Conservation (phyloP, 768 basidiomycete genomes). For the Pisolithus sp. region DNA sequence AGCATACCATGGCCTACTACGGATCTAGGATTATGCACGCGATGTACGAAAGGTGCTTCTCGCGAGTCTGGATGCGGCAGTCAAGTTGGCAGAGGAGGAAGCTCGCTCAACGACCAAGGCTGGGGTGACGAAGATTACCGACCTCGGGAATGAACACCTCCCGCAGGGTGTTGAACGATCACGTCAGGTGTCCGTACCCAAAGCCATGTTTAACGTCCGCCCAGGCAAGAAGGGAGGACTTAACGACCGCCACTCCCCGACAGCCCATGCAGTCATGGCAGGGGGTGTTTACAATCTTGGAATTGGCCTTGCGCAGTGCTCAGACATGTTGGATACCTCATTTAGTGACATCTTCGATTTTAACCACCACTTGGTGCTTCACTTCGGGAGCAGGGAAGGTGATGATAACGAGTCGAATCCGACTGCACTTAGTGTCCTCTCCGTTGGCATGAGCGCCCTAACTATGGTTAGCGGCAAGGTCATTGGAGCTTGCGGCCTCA, state of each 20-base stretch:
- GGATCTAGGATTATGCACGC: constrained; percentile 79
- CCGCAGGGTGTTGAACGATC: constrained; percentile 76
- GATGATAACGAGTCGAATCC: constrained; percentile 36
- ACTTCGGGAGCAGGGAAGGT: constrained; percentile 51
- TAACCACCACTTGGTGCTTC: constrained; percentile 67
- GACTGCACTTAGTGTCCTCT: constrained; percentile 65
- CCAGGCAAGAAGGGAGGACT: constrained; percentile 36
- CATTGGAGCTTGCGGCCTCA: constrained; percentile 63
- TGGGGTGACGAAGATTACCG: constrained; percentile 60
- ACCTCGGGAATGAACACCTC: constrained; percentile 71
- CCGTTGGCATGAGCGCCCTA: constrained; percentile 77
- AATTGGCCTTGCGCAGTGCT: constrained; percentile 70
- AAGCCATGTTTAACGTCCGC: constrained; percentile 86
- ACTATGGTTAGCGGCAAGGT: constrained; percentile 86
- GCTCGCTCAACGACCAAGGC: constrained; percentile 59
- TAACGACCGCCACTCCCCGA: constrained; percentile 30
- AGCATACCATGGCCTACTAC: constrained; percentile 73
- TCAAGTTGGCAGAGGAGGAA: constrained; percentile 76
- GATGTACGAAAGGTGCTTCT: constrained; percentile 76
- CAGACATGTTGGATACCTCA: constrained; percentile 73
- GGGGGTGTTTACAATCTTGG: constrained; percentile 78
- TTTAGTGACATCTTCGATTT: constrained; percentile 84
- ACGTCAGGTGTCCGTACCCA: constrained; percentile 86
- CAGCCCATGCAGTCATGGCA: constrained; percentile 54
- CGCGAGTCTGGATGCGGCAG: constrained; percentile 73